These are phyloP conservation scores for Hemileccinum impolitum DNA, from an alignment of 768 basidiomycete species.

Conservation along the genomic window DNA sequence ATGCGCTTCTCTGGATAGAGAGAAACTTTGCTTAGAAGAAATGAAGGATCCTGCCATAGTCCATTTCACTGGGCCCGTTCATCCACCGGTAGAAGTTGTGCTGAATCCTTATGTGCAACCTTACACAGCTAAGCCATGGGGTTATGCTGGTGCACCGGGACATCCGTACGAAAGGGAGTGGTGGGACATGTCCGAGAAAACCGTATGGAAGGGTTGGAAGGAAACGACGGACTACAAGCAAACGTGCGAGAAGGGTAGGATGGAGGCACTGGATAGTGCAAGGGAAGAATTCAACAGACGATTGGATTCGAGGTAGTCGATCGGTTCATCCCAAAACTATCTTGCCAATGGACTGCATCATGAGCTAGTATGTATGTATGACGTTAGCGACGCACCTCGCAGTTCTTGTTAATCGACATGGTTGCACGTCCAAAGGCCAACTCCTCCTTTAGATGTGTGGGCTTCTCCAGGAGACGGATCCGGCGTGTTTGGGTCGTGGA, in stretches of 20 bases:
- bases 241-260: constrained; percentile 11
- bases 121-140: constrained; percentile 55
- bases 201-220: constrained; percentile 40
- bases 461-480: no score
- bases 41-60: constrained; percentile 46
- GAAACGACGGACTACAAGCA: constrained; percentile 22
- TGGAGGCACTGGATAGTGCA: constrained; percentile 4
- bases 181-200: constrained; percentile 42
- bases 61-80: constrained; percentile 57
- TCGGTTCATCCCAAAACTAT: no score
- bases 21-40: constrained; percentile 28
- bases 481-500: no score
- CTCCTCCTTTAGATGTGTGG: no score
- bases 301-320: not conserved
- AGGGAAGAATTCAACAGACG: constrained; percentile 10
- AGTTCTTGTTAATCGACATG: no score
- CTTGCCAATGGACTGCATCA: no score
- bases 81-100: constrained; percentile 43
- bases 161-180: constrained; percentile 48
- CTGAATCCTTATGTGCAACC: constrained; percentile 53
- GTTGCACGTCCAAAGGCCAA: no score
- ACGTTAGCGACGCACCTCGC: no score
- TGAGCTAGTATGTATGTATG: no score
- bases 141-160: constrained; percentile 49
- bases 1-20: constrained; percentile 33